phyloP scores from a whole-genome alignment of 164 flowering plant genomes.

The Annona cherimola region DNA sequence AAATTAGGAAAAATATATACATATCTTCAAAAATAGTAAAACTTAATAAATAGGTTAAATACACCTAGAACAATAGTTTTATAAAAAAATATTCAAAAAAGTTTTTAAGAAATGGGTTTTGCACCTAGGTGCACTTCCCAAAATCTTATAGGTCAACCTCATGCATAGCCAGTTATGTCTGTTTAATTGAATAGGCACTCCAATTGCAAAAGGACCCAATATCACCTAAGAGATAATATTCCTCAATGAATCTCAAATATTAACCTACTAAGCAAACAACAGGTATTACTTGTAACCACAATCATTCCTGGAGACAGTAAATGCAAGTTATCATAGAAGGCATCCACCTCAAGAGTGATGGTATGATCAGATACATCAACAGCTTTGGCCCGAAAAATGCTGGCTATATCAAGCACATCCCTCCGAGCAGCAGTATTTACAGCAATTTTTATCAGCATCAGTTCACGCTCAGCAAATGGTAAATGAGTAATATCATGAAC shows the following conservation, averaged over 20 bases:
- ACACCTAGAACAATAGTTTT: no score
- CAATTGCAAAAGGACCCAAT: not conserved
- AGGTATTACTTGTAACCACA: not conserved
- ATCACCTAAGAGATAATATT: not conserved
- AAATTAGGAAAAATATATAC: no score
- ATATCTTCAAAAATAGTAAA: no score
- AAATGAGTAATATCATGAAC: slow-evolving; percentile 78
- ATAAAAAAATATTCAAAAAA: no score
- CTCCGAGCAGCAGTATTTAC: slow-evolving; percentile 82
- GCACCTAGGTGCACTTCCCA: no score
- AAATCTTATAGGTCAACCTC: no score
- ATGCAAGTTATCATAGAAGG: not conserved
- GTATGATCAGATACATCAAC: slow-evolving; percentile 98
- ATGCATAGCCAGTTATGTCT: no score
- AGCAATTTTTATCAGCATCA: slow-evolving; percentile 93
- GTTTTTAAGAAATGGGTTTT: no score
- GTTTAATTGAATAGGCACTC: no score
- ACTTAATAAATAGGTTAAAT: no score
- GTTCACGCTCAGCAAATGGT: slow-evolving; percentile 93
- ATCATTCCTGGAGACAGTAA: not conserved
- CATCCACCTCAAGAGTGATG: slow-evolving; percentile 75
- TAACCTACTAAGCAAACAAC: not conserved
- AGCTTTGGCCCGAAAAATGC: slow-evolving; percentile 87
- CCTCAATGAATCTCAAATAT: not conserved
- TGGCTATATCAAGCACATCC: slow-evolving; percentile 91